Conservation (phyloP, 495 filamentous ascomycete species). For the Lasiosphaeria ovina region DNA sequence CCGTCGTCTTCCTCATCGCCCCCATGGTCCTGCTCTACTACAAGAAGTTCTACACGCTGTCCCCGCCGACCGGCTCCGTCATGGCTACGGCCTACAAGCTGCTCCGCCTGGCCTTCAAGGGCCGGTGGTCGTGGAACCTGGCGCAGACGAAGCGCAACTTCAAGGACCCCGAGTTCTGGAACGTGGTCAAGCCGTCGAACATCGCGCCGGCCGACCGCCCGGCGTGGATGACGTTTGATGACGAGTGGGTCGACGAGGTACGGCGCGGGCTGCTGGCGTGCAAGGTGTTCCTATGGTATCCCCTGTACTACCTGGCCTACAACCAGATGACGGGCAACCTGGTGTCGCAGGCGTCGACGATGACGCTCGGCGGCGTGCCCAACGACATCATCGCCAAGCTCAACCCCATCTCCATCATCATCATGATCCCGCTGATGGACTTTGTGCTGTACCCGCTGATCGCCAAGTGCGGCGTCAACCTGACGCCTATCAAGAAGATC, state of each 20-base stretch:
- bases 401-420: slow-evolving; percentile 71
- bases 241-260: slow-evolving; percentile 50
- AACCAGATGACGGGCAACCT: slow-evolving; percentile 63
- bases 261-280: slow-evolving; percentile 65
- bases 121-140: slow-evolving; percentile 60
- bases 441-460: slow-evolving; percentile 65
- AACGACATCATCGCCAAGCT: slow-evolving; percentile 80
- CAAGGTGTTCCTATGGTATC: slow-evolving; percentile 62
- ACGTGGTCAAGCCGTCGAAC: slow-evolving; percentile 61
- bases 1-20: slow-evolving; percentile 55
- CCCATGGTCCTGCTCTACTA: slow-evolving; percentile 63
- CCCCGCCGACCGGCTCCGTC: slow-evolving; percentile 62
- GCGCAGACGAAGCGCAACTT: slow-evolving; percentile 53
- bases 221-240: slow-evolving; percentile 70
- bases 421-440: slow-evolving; percentile 77
- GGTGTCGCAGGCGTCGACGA: slow-evolving; percentile 70
- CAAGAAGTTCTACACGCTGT: slow-evolving; percentile 56
- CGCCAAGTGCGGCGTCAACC: slow-evolving; percentile 59
- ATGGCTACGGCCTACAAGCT: slow-evolving; percentile 57
- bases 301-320: slow-evolving; percentile 53
- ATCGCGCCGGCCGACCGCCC: slow-evolving; percentile 48
- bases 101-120: slow-evolving; percentile 58
- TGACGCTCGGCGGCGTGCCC: slow-evolving; percentile 67
- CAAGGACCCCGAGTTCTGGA: slow-evolving; percentile 59
- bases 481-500: slow-evolving; percentile 74